A percentile compares a stretch with the other conserved stretches of the same genome.
phyloP scores from a whole-genome alignment of 129 eudicot species.

The Helianthus annuus region DNA sequence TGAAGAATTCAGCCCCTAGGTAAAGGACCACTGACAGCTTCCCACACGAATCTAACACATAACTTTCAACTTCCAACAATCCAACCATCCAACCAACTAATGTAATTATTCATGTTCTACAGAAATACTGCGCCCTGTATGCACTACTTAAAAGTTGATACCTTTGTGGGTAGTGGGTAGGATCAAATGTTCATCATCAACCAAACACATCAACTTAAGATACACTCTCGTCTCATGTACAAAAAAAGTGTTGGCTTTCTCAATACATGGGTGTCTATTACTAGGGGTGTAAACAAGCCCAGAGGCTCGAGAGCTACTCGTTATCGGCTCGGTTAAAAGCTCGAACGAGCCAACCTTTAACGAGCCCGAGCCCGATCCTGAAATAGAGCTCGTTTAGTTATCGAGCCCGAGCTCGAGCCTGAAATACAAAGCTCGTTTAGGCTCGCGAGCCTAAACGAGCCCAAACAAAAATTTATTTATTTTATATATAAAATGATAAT shows the following conservation, averaged over 20 bases:
- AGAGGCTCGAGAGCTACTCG: too few relatives aligned
- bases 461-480: too few relatives aligned
- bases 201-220: background rate
- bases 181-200: background rate
- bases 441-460: too few relatives aligned
- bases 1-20: background rate
- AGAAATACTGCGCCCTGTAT: background rate
- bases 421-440: too few relatives aligned
- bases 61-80: background rate
- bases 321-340: too few relatives aligned
- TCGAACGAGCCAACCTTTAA: too few relatives aligned
- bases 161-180: background rate
- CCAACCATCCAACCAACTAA: background rate
- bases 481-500: too few relatives aligned
- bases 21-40: background rate
- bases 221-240: background rate
- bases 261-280: too few relatives aligned
- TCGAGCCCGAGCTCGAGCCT: too few relatives aligned
- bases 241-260: background rate
- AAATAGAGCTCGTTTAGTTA: too few relatives aligned
- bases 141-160: background rate
- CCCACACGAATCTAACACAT: background rate
- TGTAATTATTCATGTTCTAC: background rate
- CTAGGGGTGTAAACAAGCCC: too few relatives aligned
- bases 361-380: too few relatives aligned